Evolutionary conservation across 495 filamentous ascomycete genomes (phyloP).

Genomic region (Halenospora varia): DNA sequence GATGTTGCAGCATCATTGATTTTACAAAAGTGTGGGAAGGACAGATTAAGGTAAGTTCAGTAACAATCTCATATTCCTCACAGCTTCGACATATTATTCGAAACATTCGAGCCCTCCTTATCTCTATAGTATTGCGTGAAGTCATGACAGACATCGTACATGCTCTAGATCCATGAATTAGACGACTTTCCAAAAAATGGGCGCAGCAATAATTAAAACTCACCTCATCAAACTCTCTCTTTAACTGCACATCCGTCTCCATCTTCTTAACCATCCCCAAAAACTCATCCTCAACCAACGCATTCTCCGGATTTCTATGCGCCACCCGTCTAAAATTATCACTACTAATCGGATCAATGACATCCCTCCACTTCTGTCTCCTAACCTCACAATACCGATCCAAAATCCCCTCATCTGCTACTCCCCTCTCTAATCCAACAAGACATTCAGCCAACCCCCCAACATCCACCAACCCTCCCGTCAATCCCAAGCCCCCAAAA

Average conservation of each 20-base stretch:
- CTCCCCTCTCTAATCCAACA: conserved; percentile 48
- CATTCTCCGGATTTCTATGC: conserved; percentile 31
- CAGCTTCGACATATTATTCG: neutral
- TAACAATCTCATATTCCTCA: neutral
- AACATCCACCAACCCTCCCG: conserved; percentile 56
- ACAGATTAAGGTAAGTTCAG: no score
- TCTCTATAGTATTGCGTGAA: conserved; percentile 1
- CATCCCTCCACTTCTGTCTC: conserved; percentile 47
- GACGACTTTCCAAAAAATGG: no score
- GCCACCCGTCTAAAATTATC: conserved; percentile 43
- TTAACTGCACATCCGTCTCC: neutral
- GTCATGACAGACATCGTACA: conserved; percentile 1
- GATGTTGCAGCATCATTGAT: no score
- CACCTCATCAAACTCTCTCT: neutral
- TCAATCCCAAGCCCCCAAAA: conserved; percentile 55
- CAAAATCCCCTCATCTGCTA: conserved; percentile 51
- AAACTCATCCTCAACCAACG: conserved; percentile 33
- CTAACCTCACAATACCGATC: conserved; percentile 53
- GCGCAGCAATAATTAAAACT: neutral
- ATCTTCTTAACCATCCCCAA: conserved; percentile 19
- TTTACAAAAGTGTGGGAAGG: no score
- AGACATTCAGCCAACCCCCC: conserved; percentile 55
- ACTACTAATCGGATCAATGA: conserved; percentile 52
- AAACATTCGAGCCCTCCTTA: neutral
- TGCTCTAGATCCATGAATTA: no score